These are phyloP conservation scores for Claviceps sp. DNA, from an alignment of 2,329 filamentous ascomycete species.

Conservation along the genomic window DNA sequence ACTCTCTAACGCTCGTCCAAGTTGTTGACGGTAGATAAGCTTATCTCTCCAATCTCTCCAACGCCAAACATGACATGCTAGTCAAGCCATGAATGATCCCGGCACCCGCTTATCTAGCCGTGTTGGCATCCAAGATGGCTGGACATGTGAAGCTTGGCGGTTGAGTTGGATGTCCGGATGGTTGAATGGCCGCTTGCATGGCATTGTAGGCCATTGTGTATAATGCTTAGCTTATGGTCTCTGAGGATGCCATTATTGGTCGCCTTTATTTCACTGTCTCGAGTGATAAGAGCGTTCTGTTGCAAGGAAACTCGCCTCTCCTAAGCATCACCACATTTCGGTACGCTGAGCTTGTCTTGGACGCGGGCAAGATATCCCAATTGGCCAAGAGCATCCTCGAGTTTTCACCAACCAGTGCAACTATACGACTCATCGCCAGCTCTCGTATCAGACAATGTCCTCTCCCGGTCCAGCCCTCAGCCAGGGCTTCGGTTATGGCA, in stretches of 20 bases:
- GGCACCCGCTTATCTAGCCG: not conserved
- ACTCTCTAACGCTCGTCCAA: no score
- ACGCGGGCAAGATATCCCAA: no score
- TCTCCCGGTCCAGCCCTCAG: conserved; percentile 24
- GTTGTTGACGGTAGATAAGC: not conserved
- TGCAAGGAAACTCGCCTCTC: no score
- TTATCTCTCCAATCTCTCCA: not conserved
- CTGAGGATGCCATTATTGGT: no score
- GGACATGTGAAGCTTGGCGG: not conserved
- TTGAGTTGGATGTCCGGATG: not conserved
- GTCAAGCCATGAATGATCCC: no score
- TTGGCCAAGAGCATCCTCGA: no score
- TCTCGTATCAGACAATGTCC: conserved; percentile 5
- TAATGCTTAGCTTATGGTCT: not conserved
- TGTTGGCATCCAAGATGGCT: not conserved
- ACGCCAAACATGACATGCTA: not conserved
- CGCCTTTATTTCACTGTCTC: no score
- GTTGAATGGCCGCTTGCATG: not conserved
- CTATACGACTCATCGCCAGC: no score
- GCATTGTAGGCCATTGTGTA: not conserved
- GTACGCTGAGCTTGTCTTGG: no score
- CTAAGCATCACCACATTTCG: no score
- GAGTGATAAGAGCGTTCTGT: no score
- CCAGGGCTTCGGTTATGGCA: conserved; percentile 63
- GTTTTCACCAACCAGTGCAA: no score